These are phyloP conservation scores for Chlamydomonas schloesseri DNA, from an alignment of 139 green algal genomes.

Conservation along the genomic window DNA sequence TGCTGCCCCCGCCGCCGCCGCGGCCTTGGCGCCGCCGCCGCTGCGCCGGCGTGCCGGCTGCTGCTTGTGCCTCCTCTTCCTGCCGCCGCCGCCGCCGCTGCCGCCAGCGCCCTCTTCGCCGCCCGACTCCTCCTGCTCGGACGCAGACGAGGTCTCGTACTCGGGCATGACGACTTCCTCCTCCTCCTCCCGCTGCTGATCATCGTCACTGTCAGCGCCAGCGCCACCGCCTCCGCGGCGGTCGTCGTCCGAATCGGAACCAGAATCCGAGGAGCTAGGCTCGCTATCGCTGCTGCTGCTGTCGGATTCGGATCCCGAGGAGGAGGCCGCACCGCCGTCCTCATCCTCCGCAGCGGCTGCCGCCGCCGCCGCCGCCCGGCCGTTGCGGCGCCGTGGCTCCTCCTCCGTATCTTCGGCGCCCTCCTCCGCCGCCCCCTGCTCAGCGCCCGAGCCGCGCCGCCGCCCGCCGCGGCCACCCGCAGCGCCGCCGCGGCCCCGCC, in stretches of 20 bases:
- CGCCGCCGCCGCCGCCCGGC: not conserved
- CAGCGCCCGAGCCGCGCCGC: not conserved
- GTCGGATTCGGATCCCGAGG: not conserved
- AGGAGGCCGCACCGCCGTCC: not conserved
- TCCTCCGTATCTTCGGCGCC: not conserved
- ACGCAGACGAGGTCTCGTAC: not conserved
- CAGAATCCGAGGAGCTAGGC: not conserved
- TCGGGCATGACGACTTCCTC: conserved; percentile 15
- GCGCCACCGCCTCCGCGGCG: not conserved
- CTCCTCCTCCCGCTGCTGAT: not conserved
- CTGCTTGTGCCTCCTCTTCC: not conserved
- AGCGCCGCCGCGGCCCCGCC: not conserved
- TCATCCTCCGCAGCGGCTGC: not conserved
- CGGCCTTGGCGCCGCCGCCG: not conserved
- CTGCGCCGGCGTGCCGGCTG: too few species aligned
- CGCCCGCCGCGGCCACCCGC: not conserved
- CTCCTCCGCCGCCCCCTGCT: not conserved
- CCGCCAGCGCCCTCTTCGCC: not conserved
- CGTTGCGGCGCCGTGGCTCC: not conserved
- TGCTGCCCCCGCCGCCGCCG: not conserved
- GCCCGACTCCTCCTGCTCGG: not conserved
- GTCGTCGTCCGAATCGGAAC: not conserved
- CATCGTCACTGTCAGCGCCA: not conserved
- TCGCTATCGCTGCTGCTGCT: conserved; percentile 5
- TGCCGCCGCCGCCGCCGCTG: not conserved